phyloP scores from a whole-genome alignment of 2,329 filamentous ascomycete species.

The Diaporthe destruens region DNA sequence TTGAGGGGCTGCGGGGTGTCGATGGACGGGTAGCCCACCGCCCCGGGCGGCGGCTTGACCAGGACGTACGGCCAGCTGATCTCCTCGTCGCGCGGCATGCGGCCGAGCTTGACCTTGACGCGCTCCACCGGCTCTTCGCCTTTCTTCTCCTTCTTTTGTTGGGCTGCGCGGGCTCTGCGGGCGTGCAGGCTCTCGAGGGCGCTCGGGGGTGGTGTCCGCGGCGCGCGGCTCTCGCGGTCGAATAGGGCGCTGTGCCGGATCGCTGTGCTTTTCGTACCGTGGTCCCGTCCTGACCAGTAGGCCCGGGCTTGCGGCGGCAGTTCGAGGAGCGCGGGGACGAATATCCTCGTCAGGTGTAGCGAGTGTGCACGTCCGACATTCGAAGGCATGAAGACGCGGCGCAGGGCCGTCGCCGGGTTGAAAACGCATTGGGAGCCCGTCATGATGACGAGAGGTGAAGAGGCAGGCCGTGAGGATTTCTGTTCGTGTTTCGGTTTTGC shows the following conservation, averaged over 20 bases:
- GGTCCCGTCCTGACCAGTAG: constrained; percentile 28
- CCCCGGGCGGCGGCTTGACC: constrained; percentile 48
- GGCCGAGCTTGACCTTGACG: constrained; percentile 42
- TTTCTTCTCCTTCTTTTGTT: background rate
- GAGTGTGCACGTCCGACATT: constrained; percentile 44
- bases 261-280: background rate
- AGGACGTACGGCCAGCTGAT: constrained; percentile 59
- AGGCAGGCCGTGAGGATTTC: background rate
- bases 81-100: constrained; percentile 58
- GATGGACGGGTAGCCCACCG: constrained; percentile 53
- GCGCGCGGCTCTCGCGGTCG: constrained; percentile 22
- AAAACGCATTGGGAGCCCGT: constrained; percentile 54
- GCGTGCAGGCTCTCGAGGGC: background rate
- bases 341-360: constrained; percentile 39
- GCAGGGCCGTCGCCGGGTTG: constrained; percentile 60
- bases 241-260: constrained; percentile 6
- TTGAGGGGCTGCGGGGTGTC: constrained; percentile 55
- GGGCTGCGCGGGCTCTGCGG: background rate
- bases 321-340: constrained; percentile 39
- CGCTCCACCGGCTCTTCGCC: constrained; percentile 45
- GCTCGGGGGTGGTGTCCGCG: too few species aligned
- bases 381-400: constrained; percentile 60
- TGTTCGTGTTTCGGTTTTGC: background rate
- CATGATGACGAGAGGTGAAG: constrained; percentile 50
- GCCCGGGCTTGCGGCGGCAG: constrained; percentile 28